Evolutionary conservation across 78 protist species (phyloP), one percentile per base, ranked within the genome.

Genomic region (Dictyostelium citrinum): DNA sequence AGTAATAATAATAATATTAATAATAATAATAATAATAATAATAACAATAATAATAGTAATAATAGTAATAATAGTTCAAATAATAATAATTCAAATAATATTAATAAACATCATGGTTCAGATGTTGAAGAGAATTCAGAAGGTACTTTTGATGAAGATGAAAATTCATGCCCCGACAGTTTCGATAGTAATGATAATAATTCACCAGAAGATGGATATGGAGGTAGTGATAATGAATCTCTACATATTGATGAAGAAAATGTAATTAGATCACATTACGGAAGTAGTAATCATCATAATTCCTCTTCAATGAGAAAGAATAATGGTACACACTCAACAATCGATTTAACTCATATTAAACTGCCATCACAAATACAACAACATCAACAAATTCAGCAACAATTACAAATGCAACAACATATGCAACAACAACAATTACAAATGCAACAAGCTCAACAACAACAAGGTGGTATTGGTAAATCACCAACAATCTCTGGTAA

Each of bases 71-170:
- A 16, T n/a, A 39, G 7, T 16, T 10, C 12, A 17, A 60, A 60
- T 60, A 60, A 8, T 8, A 60, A 10, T 60, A 27, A 27, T 61
- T 12, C 10, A 24, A 24, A 24, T 61, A n/a, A 1, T 10, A 27
- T 2, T 10, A 24, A 14, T 64, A 64, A 27, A 29, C 31, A 64
- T 64, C 31, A 64, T 27, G 33, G 33, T 64, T 86, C 92, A 24
- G 92, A 86, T 64, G 31, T n/a, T 29, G 92, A 86, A 51, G 92
- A 86, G 46, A 51, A 77, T 35, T 86, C 92, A 27, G 92, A 86
- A 22, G 91, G 80, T 10, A 60, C 75, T 41, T 49, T 49, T 37
- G 92, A 86, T 24, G 92, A 86, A 14, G 92, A 86, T 27, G 92
- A 86, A 45, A 86, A 71, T 39, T 71, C 82, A 29, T 75, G 68